phyloP scores from a whole-genome alignment of 441 rosid species.

The Kokia cookei region DNA sequence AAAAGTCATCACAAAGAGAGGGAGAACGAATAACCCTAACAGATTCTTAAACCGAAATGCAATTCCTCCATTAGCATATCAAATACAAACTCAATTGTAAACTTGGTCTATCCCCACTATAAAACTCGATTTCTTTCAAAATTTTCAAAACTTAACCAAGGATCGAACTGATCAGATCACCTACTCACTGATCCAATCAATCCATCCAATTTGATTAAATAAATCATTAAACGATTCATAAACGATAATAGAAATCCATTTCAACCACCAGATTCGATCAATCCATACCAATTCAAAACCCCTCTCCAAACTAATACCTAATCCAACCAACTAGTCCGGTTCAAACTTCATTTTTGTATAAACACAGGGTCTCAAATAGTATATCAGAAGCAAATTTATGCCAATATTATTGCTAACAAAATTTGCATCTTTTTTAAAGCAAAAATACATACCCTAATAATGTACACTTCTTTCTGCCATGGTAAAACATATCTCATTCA shows the following conservation, averaged over 20 bases:
- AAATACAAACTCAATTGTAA: not conserved
- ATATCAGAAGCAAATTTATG: not conserved
- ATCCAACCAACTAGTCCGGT: too few species aligned
- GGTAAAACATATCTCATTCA: constrained; percentile 25
- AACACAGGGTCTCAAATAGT: not conserved
- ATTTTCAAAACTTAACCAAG: too few species aligned
- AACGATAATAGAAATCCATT: too few species aligned
- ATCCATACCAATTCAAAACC: too few species aligned
- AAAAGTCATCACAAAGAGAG: not conserved
- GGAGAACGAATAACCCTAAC: not conserved
- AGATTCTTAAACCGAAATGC: not conserved
- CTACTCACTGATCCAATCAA: too few species aligned
- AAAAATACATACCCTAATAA: constrained; percentile 47
- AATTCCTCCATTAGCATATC: not conserved
- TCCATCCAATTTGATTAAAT: too few species aligned
- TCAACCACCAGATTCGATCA: too few species aligned
- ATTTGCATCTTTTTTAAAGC: not conserved
- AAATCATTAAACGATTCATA: too few species aligned
- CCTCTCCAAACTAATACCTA: too few species aligned
- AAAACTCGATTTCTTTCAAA: not conserved
- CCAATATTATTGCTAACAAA: constrained; percentile 2
- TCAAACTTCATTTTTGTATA: too few species aligned
- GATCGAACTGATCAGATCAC: too few species aligned
- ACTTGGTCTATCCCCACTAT: not conserved
- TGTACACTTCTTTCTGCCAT: constrained; percentile 38